phyloP scores from a whole-genome alignment of 495 filamentous ascomycete genomes.

The Talaromyces nanjingensis region DNA sequence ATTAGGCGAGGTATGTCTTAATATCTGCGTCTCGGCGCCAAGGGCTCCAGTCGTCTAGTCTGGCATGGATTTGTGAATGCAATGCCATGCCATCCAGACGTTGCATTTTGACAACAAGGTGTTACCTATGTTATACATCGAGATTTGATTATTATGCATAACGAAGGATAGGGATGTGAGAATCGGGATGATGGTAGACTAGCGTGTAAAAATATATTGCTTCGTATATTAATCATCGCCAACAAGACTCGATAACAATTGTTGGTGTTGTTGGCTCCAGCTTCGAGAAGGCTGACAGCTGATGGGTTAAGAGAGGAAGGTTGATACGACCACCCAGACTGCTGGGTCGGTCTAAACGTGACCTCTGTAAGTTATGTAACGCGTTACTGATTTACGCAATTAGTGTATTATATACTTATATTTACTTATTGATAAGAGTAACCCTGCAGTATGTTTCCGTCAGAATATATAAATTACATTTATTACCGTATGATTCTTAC shows the following conservation, averaged over 20 bases:
- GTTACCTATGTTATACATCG: not conserved
- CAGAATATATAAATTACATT: not conserved
- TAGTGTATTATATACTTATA: not conserved
- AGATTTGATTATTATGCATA: not conserved
- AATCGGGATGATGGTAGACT: not conserved
- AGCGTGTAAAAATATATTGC: not conserved
- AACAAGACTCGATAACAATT: not conserved
- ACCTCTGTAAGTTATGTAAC: not conserved
- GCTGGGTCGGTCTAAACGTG: not conserved
- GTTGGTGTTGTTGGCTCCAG: not conserved
- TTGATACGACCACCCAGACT: not conserved
- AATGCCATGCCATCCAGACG: not conserved
- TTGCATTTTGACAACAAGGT: not conserved
- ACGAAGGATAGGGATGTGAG: not conserved
- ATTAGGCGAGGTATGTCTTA: not conserved
- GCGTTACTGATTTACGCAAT: not conserved
- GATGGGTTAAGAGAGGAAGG: not conserved
- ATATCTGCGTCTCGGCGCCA: not conserved
- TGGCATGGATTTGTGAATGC: not conserved
- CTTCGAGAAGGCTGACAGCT: not conserved
- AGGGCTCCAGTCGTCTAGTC: not conserved
- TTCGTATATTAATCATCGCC: not conserved
- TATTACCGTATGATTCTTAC: not conserved
- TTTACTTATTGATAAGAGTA: not conserved
- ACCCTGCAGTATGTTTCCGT: not conserved